Evolutionary conservation across 106 monocot species (phyloP), one percentile per base, ranked within the genome.

Genomic region (Gastrodia elata): DNA sequence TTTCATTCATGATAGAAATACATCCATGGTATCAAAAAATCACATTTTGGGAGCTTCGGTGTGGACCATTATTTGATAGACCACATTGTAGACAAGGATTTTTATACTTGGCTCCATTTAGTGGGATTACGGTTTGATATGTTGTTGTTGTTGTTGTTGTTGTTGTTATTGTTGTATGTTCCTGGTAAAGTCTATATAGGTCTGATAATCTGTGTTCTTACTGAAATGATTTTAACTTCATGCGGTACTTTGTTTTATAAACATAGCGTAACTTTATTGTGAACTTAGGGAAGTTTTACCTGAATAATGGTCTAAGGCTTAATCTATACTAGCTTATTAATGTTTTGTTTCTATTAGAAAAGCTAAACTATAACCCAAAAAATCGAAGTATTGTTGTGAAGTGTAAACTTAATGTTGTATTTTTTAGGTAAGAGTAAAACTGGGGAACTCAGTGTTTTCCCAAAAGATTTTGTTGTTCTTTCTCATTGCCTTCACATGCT

Each of bases 401-500:
- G 37, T 20, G 37, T 5, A 0, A 67, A 37, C 20, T 8, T 64
- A 30, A 20, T 36, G 34, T 79, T 20, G 6, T 57, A 32, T 73
- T 38, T 30, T 35, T 32, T 80, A 94, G 94, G 94, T 27, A 95
- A 95, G 82, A 95, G 94, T 71, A 95, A 92, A 76, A 81, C 79
- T 79, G 94, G 94, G 38, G 94, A 95, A 72, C 82, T 95, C 8
- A 95, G 94, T 80, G 81, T 95, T 69, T 92, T 97, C 41, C 96
- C 96, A 15, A 87, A 77, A 42, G 74, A 56, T 37, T 82, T 97
- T 82, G 44, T 76, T 28, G 92, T 97, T 38, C 91, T 97, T 38
- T 92, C 96, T 1, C 86, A 84, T 38, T 97, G 96, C 57, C 96
- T 97, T 76, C 96, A 97, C 41, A 97, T 97, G 96, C 92, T 97